These are phyloP conservation scores for Patellifolia procumbens DNA, from an alignment of 179 eudicot genomes.

Conservation along the genomic window DNA sequence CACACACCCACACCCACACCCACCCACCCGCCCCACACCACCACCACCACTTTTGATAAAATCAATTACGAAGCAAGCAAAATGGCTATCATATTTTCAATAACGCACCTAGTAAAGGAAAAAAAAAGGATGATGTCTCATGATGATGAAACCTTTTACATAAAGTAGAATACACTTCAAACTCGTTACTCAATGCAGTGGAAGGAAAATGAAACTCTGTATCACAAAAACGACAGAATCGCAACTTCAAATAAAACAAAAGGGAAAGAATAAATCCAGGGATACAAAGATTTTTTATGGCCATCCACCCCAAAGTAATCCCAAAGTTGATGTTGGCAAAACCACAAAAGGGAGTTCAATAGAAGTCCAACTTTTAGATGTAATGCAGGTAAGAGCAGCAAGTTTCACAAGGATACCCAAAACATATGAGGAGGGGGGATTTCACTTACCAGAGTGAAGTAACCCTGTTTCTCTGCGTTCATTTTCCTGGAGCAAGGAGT, in stretches of 20 bases:
- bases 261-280: neutral
- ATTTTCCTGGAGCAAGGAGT: slow-evolving; percentile 67
- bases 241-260: neutral
- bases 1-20: no score
- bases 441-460: slow-evolving; percentile 77
- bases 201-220: no score
- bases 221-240: neutral
- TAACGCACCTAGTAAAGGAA: neutral
- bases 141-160: no score
- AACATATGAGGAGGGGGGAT: neutral
- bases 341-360: neutral
- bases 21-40: no score
- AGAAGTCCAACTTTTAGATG: neutral
- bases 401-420: neutral
- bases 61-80: neutral
- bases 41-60: no score
- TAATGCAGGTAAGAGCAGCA: no score
- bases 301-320: neutral
- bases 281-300: neutral
- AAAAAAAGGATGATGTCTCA: neutral
- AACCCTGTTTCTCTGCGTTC: slow-evolving; percentile 88
- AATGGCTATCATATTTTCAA: neutral
- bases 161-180: neutral
- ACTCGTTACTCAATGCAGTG: no score
- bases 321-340: neutral